Percentiles rank a stretch among this genome's conserved stretches.
Evolutionary conservation across 345 rosid genomes (phyloP).

Genomic region (Lenwebbia sp.): DNA sequence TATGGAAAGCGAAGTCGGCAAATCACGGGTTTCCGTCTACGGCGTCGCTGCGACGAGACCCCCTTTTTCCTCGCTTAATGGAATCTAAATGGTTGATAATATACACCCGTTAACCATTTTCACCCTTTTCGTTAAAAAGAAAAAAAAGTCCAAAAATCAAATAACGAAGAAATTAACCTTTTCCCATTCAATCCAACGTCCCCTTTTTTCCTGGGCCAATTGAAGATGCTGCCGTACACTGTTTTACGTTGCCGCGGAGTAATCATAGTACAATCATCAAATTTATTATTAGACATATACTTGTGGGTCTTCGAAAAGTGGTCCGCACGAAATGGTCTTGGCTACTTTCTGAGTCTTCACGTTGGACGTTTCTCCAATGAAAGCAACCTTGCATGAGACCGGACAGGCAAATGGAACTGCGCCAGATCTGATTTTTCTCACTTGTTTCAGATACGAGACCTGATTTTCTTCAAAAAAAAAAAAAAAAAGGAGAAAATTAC

Average conservation of each 20-base stretch:
- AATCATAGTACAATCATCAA: conserved; percentile 15
- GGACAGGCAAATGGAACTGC: conserved; percentile 13
- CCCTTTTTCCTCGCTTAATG: background rate
- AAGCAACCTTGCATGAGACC: conserved; percentile 9
- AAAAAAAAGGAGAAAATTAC: background rate
- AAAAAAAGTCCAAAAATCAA: background rate
- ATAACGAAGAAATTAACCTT: background rate
- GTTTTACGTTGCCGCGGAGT: background rate
- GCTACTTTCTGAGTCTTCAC: background rate
- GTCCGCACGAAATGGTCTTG: conserved; percentile 16
- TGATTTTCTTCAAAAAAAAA: background rate
- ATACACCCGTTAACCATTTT: background rate
- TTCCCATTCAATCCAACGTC: background rate
- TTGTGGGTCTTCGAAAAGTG: background rate
- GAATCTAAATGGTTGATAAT: background rate
- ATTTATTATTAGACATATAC: background rate
- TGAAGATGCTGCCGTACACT: background rate
- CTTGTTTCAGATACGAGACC: background rate
- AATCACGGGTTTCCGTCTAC: background rate
- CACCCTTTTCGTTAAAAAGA: background rate
- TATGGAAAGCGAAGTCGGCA: background rate
- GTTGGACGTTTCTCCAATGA: conserved; percentile 1
- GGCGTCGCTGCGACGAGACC: background rate
- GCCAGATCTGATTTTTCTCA: conserved; percentile 13
- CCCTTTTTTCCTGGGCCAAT: background rate